Evolutionary conservation across 805 yeast genomes (phyloP), one percentile per base, ranked within the genome.

Genomic region (Metschnikowia peoriensis): DNA sequence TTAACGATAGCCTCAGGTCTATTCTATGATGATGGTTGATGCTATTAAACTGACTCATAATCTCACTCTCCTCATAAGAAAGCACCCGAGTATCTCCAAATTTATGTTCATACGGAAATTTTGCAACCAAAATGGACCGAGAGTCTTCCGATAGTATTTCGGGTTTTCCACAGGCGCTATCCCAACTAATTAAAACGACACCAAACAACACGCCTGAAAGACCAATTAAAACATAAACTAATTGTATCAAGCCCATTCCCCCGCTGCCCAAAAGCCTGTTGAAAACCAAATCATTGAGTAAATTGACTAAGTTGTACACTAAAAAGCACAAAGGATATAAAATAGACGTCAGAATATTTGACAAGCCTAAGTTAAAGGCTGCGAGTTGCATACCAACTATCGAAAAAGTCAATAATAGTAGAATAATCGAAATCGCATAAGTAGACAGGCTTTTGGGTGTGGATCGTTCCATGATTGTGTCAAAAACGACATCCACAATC

Each of bases 301-400:
- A 64, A 58, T 87, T 86, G 53, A 80, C 75, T 46, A 88, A 70
- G 71, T 89, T 91, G 73, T 87, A 90, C 43, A 89, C 82, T 68
- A 94, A 86, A 66, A 91, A 91, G 35, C 91, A 88, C 56, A 91
- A 71, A 0, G 97, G 97, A 64, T 90, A 91, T 34, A 91, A 73
- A 15, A 89, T 78, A 1, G 93, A 83, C 0, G 97, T 88, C 48
- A 90, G 84, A 41, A 85, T 78, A 52, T 78, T 78, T 46, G 83
- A 77, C 50, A 90, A 75, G 0, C 96, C 96, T 61, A 80, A 75
- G 69, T 90, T 90, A 53, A 91, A 77, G 39, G 88, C 82, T 52
- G 79, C 83, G 49, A 90, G 76, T 65, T 90, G 97, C 12, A 82
- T 72, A 2, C 87, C 78, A 8, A 94, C 89, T 37, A 89, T 77